Base-by-base conservation (phyloP, 306 rosid species). In the Morella rubra region DNA sequence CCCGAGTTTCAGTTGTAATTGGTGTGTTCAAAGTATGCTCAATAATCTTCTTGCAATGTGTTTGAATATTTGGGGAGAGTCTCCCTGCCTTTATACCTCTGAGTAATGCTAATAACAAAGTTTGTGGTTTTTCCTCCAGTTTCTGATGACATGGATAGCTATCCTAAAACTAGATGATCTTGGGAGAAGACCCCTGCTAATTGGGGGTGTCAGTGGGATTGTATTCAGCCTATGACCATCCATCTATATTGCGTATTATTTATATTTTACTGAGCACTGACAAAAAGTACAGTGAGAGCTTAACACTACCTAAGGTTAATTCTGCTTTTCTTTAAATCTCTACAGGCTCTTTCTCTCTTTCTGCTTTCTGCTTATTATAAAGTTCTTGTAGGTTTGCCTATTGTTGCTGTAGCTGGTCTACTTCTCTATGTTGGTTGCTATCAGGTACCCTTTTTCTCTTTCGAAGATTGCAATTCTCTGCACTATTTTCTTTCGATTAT, bases 391-490 rank as follows among this genome's bases (percentile, higher is more conserved):
- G 97, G 85, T 18, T 89, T 84, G 78, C 97, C 98, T 15, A 47
- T 92, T 77, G 80, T 95, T 58, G 97, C 97, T 67, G 98, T 94
- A 66, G 98, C 81, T 50, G 91, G 97, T 72, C 86, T 95, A 79
- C 98, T 95, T 83, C 96, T 95, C 73, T 95, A 90, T 74, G 98
- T 95, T 54, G 97, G 98, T 73, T 84, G 96, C 90, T 95, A 95
- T 84, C 98, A 95, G 98, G 98, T 95, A 87, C 74, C 15, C 8
- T 15, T 46, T 77, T 45, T 41, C 62, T 58, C 69, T 58, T 58
- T 45, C 41, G 73, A 74, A 61, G 41, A 40, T 79, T 76, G 69
- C 58, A 14, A 69, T 64, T 78, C 58, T 67, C 75, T 60, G 44
- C 7, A 27, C 65, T 40, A 62, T 81, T 19, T 76, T 58, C 45